Evolutionary conservation across 305 asterid genomes (phyloP).

Genomic region (Fraxinus velutina): DNA sequence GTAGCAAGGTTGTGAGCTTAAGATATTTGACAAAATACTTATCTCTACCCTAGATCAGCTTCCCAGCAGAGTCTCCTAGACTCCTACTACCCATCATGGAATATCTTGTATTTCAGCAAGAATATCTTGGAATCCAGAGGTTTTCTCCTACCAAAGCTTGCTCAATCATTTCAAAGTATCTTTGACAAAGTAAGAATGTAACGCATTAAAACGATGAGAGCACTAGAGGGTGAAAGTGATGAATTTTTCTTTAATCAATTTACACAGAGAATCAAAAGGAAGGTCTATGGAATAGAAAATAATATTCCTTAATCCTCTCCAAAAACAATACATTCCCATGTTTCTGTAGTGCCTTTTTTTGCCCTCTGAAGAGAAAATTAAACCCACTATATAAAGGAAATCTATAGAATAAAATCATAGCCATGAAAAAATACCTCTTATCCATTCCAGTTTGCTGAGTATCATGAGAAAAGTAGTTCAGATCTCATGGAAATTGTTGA

Average conservation of each 20-base stretch:
- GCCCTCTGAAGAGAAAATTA: not conserved
- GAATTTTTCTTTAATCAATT: not conserved
- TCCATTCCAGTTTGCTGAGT: not conserved
- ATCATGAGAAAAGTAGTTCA: not conserved
- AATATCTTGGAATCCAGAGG: not conserved
- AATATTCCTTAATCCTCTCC: not conserved
- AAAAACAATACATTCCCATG: not conserved
- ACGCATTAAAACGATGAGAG: not conserved
- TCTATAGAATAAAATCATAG: not conserved
- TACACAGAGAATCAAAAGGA: not conserved
- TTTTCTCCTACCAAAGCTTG: not conserved
- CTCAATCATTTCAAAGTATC: not conserved
- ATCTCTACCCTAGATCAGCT: not conserved
- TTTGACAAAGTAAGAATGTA: not conserved
- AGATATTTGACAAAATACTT: not conserved
- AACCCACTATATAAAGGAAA: not conserved
- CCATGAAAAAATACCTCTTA: not conserved
- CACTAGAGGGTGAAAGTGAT: not conserved
- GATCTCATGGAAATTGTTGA: not conserved
- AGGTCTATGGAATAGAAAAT: not conserved
- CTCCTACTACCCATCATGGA: not conserved
- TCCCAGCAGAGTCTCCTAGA: not conserved
- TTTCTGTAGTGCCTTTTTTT: not conserved
- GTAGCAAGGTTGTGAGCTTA: not conserved
- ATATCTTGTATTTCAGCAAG: not conserved